Percentiles rank a stretch among this genome's conserved stretches.
Conservation (phyloP, 306 rosid species). For the Rosa lucieae region DNA sequence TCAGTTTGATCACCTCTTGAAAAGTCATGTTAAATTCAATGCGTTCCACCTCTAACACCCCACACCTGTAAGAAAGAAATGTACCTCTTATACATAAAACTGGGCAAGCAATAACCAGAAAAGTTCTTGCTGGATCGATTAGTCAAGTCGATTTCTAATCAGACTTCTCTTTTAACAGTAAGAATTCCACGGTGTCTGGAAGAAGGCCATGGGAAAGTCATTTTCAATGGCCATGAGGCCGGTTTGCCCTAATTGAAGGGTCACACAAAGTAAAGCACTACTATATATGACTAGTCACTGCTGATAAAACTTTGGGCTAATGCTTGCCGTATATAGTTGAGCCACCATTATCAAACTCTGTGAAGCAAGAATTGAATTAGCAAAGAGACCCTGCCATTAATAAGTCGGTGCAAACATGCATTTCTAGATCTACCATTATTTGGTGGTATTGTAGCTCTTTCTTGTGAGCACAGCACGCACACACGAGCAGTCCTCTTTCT, state of each 20-base stretch:
- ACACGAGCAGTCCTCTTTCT: constrained; percentile 7
- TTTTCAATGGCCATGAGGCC: neutral
- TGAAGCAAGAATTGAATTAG: neutral
- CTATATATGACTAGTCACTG: neutral
- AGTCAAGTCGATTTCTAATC: neutral
- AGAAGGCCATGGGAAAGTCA: neutral
- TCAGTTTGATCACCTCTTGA: neutral
- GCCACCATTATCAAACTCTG: neutral
- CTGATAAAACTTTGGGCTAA: neutral
- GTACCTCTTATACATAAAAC: neutral
- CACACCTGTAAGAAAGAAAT: neutral
- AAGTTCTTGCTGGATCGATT: neutral
- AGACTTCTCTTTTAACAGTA: neutral
- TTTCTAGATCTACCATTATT: neutral
- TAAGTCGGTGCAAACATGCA: constrained; percentile 6
- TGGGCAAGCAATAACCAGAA: neutral
- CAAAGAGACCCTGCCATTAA: neutral
- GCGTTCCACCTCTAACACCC: neutral
- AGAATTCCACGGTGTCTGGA: neutral
- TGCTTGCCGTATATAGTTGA: constrained; percentile 4
- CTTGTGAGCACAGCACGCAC: constrained; percentile 5
- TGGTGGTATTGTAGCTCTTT: constrained; percentile 6
- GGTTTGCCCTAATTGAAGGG: neutral
- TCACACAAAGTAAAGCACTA: neutral
- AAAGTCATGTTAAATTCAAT: neutral